Evolutionary conservation across 73 alveolate genomes (phyloP).

Genomic region (Paramecium biaurelia): DNA sequence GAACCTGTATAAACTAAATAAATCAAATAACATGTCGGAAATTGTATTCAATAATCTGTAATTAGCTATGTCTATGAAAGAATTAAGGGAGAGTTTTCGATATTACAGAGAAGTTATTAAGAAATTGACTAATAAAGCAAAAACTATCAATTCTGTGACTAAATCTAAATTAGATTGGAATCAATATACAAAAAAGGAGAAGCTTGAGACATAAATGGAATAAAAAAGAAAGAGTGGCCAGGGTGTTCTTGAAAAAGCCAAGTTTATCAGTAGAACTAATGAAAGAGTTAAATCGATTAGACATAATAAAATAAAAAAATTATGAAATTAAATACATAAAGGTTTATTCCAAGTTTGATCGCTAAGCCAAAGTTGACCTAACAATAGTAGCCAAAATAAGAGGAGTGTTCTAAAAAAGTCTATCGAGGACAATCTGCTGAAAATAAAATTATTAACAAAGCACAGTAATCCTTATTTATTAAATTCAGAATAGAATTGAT

Average conservation of each 20-base stretch:
- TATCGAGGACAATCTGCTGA: neutral
- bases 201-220: conserved; percentile 8
- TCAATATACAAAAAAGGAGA: neutral
- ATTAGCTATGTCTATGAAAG: neutral
- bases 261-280: neutral
- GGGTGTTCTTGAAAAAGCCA: neutral
- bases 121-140: neutral
- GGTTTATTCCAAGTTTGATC: neutral
- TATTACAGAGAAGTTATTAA: neutral
- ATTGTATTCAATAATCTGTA: neutral
- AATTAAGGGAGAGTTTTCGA: neutral
- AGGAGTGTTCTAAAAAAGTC: neutral
- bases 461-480: neutral
- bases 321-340: neutral
- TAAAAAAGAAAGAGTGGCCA: neutral
- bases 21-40: neutral
- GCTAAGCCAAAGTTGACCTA: neutral
- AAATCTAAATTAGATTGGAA: conserved; percentile 52
- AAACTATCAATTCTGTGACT: neutral
- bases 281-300: neutral
- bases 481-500: neutral
- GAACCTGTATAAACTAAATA: neutral
- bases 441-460: neutral
- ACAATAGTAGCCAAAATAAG: neutral
- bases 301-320: neutral